A percentile compares a stretch with the other conserved stretches of the same genome.
Conservation (phyloP, 805 yeast genomes). For the Candida alai region DNA sequence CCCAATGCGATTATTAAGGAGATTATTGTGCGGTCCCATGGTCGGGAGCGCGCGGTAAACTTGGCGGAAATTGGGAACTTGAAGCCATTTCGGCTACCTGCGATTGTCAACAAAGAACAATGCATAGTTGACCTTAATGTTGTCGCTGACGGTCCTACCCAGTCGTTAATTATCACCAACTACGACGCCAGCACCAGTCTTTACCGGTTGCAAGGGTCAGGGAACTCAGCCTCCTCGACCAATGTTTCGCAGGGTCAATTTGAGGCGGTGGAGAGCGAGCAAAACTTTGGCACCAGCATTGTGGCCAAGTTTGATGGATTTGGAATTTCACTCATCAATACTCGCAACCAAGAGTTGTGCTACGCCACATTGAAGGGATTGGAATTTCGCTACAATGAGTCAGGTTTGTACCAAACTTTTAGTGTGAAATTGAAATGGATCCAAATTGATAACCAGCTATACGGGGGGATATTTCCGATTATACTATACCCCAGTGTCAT, state of each 20-base stretch:
- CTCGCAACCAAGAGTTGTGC: constrained; percentile 69
- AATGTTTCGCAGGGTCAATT: constrained; percentile 37
- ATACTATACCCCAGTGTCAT: constrained; percentile 85
- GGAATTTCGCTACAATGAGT: constrained; percentile 75
- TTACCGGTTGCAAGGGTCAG: constrained; percentile 49
- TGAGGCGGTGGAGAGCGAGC: constrained; percentile 52
- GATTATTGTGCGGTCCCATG: constrained; percentile 65
- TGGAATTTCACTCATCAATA: constrained; percentile 80
- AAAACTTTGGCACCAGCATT: constrained; percentile 49
- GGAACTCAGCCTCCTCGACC: constrained; percentile 25
- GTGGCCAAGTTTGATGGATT: constrained; percentile 74
- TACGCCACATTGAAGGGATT: constrained; percentile 80
- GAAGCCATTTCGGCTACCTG: constrained; percentile 77
- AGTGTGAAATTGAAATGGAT: constrained; percentile 88
- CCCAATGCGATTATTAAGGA: constrained; percentile 89
- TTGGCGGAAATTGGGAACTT: constrained; percentile 90
- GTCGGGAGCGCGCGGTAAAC: constrained; percentile 73
- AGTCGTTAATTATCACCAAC: constrained; percentile 77
- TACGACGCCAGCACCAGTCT: constrained; percentile 76
- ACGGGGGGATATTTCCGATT: constrained; percentile 85
- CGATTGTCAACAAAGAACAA: constrained; percentile 33
- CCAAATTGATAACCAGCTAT: constrained; percentile 88
- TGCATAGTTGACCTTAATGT: constrained; percentile 82
- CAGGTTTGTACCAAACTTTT: constrained; percentile 77
- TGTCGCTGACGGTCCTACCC: constrained; percentile 94